These are phyloP conservation scores for Marasmius sp. DNA, from an alignment of 1,284 basidiomycete genomes.

Conservation along the genomic window DNA sequence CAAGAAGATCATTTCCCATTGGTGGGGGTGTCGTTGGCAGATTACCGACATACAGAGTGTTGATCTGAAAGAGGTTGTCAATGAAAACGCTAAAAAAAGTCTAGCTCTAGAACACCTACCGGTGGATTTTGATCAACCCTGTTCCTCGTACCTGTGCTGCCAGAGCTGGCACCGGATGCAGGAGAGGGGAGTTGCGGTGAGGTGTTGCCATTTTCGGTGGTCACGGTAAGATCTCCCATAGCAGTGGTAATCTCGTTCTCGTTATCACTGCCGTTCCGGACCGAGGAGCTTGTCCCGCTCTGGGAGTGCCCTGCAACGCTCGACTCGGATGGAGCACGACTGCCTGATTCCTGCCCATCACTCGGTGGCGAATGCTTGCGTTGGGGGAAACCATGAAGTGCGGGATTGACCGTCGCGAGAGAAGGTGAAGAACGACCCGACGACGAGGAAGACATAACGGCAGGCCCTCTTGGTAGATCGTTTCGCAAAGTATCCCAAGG, in stretches of 20 bases:
- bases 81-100: slow-evolving; percentile 5
- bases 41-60: slow-evolving; percentile 94
- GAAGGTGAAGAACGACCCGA: slow-evolving; percentile 37
- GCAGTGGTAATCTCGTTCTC: slow-evolving; percentile 40
- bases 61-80: slow-evolving; percentile 55
- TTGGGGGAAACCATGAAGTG: slow-evolving; percentile 19
- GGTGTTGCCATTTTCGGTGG: slow-evolving; percentile 46
- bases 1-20: slow-evolving; percentile 72
- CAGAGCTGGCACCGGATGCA: slow-evolving; percentile 44
- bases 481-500: slow-evolving; percentile 36
- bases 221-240: slow-evolving; percentile 49
- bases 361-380: slow-evolving; percentile 19
- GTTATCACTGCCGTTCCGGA: not conserved
- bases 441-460: slow-evolving; percentile 13
- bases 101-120: slow-evolving; percentile 38
- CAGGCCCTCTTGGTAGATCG: slow-evolving; percentile 7
- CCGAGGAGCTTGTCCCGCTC: not conserved
- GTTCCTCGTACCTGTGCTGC: slow-evolving; percentile 41
- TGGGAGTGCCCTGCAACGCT: slow-evolving; percentile 24
- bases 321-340: slow-evolving; percentile 25
- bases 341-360: not conserved
- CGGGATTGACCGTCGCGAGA: slow-evolving; percentile 22
- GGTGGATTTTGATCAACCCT: slow-evolving; percentile 89
- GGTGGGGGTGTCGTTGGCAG: slow-evolving; percentile 75
- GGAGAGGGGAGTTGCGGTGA: slow-evolving; percentile 56